These are phyloP conservation scores for Trichophyton schoenleinii DNA, from an alignment of 2,329 filamentous ascomycete species.

Conservation along the genomic window DNA sequence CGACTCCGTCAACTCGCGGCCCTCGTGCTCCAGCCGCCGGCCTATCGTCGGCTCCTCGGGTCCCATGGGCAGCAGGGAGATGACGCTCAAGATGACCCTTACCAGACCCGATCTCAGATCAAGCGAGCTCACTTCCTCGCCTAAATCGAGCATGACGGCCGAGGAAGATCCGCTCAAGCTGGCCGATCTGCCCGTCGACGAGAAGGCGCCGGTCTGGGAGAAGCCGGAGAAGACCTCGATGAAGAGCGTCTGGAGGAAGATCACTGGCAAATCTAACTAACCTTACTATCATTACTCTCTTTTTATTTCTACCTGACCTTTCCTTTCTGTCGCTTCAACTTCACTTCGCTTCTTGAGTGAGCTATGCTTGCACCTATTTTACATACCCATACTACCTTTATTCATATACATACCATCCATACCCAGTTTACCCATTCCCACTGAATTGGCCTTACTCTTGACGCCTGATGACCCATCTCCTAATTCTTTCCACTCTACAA, in stretches of 20 bases:
- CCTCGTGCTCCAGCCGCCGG: constrained; percentile 12
- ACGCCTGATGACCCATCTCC: neutral
- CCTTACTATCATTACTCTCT: neutral
- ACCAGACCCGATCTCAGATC: constrained; percentile 71
- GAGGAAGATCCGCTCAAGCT: constrained; percentile 44
- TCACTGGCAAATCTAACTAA: constrained; percentile 20
- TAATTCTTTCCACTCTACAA: neutral
- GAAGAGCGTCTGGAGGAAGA: constrained; percentile 34
- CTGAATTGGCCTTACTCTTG: neutral
- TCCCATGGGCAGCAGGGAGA: constrained; percentile 58
- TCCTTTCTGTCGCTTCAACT: neutral
- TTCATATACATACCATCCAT: neutral
- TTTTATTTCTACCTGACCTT: too few relatives aligned
- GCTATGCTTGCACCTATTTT: neutral
- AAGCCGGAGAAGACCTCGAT: constrained; percentile 30
- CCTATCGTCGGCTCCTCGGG: constrained; percentile 26
- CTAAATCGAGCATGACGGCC: constrained; percentile 30
- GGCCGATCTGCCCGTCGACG: constrained; percentile 38
- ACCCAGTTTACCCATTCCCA: neutral
- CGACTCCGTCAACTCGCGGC: neutral
- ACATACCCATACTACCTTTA: constrained; percentile 1
- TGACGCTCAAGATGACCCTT: constrained; percentile 93
- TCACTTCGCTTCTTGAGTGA: neutral
- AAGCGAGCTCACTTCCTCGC: constrained; percentile 13
- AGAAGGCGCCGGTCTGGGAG: constrained; percentile 32